Conservation (phyloP, 306 rosid species). For the Quercus agrifolia region DNA sequence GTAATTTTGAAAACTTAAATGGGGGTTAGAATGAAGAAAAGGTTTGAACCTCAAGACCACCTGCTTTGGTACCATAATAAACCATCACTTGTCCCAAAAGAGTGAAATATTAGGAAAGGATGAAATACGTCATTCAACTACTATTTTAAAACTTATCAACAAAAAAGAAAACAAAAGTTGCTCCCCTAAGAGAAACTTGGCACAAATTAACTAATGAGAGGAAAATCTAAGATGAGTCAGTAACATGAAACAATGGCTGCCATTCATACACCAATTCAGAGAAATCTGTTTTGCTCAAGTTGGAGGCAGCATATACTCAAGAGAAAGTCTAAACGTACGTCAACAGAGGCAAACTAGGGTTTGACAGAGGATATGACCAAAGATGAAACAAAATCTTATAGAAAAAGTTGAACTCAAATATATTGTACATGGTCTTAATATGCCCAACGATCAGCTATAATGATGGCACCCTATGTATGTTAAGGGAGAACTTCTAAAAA, state of each 20-base stretch:
- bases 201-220: background rate
- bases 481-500: background rate
- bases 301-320: background rate
- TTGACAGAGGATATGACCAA: background rate
- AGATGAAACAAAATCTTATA: too few relatives aligned
- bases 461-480: background rate
- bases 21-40: too few relatives aligned
- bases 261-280: background rate
- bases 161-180: background rate
- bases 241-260: background rate
- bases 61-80: too few relatives aligned
- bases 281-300: background rate
- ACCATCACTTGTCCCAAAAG: too few relatives aligned
- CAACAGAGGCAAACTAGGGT: background rate
- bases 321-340: background rate
- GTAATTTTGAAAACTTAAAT: too few relatives aligned
- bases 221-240: background rate
- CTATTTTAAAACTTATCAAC: background rate
- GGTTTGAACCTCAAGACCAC: too few relatives aligned
- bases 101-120: too few relatives aligned
- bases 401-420: too few relatives aligned
- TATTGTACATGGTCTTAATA: background rate
- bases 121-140: too few relatives aligned
- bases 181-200: background rate
- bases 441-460: background rate